phyloP scores from a whole-genome alignment of 331 rosid species.

The Cydonia oblonga region DNA sequence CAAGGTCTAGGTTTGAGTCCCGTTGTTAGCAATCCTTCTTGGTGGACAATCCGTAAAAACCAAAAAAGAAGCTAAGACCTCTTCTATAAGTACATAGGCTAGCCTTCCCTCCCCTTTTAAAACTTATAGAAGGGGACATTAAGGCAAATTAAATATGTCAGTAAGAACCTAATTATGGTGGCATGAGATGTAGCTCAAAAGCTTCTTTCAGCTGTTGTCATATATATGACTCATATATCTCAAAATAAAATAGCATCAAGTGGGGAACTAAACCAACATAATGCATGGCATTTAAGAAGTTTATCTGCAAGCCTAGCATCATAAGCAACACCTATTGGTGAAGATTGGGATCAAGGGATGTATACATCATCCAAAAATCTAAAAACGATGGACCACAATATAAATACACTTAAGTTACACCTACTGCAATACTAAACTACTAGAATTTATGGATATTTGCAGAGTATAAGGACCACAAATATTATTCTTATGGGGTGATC shows the following conservation, averaged over 20 bases:
- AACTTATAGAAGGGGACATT: neutral
- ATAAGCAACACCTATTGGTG: neutral
- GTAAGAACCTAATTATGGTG: neutral
- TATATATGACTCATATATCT: neutral
- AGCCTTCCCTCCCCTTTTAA: too few species aligned
- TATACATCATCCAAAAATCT: neutral
- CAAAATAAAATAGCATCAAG: neutral
- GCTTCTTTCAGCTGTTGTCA: conserved; percentile 4
- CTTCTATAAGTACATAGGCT: too few species aligned
- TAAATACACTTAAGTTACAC: neutral
- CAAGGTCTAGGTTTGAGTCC: too few species aligned
- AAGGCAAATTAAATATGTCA: neutral
- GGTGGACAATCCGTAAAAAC: too few species aligned
- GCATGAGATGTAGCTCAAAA: neutral
- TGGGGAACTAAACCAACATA: neutral
- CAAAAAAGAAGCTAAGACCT: too few species aligned
- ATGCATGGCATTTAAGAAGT: neutral
- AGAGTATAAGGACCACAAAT: neutral
- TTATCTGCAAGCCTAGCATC: neutral
- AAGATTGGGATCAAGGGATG: neutral
- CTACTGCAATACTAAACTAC: neutral
- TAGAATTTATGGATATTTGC: neutral
- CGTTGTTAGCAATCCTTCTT: too few species aligned
- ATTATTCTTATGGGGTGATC: neutral
- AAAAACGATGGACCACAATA: neutral